Evolutionary conservation across 164 flowering plant species (phyloP).

Genomic region (Nymphaea thermarum): DNA sequence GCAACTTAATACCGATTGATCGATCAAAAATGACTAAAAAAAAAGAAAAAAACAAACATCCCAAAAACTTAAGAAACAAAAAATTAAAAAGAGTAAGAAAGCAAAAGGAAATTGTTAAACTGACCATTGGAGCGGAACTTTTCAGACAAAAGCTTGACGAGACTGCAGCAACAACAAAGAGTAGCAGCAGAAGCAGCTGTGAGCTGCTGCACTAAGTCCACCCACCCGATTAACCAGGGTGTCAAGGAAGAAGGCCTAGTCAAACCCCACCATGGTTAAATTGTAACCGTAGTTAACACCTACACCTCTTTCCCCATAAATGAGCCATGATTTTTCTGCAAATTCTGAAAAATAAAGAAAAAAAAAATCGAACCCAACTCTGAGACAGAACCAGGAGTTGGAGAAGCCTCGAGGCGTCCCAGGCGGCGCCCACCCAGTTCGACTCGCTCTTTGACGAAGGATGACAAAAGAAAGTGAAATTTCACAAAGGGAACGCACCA

Average conservation of each 20-base stretch:
- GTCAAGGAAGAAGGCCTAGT: not conserved
- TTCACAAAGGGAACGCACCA: too few species aligned
- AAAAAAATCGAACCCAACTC: too few species aligned
- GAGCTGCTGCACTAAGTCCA: slow-evolving; percentile 4
- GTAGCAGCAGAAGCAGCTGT: not conserved
- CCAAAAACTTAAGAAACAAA: not conserved
- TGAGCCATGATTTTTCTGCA: not conserved
- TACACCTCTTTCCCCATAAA: not conserved
- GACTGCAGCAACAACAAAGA: not conserved
- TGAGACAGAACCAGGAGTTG: too few species aligned
- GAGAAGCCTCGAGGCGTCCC: too few species aligned
- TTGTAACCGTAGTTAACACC: slow-evolving; percentile 4
- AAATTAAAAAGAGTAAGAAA: not conserved
- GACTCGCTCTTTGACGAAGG: too few species aligned
- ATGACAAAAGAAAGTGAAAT: too few species aligned
- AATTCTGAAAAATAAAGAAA: too few species aligned
- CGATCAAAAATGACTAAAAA: not conserved
- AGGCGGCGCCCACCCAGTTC: too few species aligned
- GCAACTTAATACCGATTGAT: not conserved
- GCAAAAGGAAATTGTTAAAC: not conserved
- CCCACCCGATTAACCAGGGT: slow-evolving; percentile 4
- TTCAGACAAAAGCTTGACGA: not conserved
- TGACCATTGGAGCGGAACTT: not conserved
- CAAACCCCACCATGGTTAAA: slow-evolving; percentile 2
- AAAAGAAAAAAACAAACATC: not conserved